Evolutionary conservation across 139 green algal genomes (phyloP).

Genomic region (Picochlorum sp.): DNA sequence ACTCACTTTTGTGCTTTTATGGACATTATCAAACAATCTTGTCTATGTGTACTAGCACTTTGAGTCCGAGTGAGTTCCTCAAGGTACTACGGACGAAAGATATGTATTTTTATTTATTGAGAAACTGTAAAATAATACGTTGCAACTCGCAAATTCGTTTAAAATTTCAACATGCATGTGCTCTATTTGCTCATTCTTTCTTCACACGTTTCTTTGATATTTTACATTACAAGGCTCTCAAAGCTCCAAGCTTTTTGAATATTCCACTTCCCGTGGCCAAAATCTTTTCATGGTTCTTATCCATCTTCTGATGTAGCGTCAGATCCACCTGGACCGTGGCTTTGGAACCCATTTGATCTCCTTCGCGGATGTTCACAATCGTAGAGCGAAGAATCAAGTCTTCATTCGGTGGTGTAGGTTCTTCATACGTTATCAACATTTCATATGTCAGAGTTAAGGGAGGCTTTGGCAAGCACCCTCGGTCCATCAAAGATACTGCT

Average conservation of each 20-base stretch:
- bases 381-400: constrained; percentile 46
- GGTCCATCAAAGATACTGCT: constrained; percentile 72
- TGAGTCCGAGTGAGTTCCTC: too few species aligned
- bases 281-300: constrained; percentile 27
- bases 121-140: background rate
- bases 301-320: constrained; percentile 20
- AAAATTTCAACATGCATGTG: background rate
- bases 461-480: constrained; percentile 47
- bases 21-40: constrained; percentile 36
- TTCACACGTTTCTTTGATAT: background rate
- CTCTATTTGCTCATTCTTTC: background rate
- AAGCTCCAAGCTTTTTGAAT: constrained; percentile 63
- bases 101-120: too few species aligned
- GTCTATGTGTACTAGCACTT: constrained; percentile 38
- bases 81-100: too few species aligned
- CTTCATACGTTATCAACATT: constrained; percentile 58
- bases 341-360: constrained; percentile 17
- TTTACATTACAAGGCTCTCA: constrained; percentile 42
- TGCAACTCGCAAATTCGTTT: background rate
- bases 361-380: constrained; percentile 38
- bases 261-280: constrained; percentile 42
- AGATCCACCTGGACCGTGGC: constrained; percentile 40
- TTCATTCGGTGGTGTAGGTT: constrained; percentile 47
- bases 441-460: constrained; percentile 68
- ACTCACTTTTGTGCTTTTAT: constrained; percentile 45